Evolutionary conservation across 2,329 filamentous ascomycete species (phyloP), one percentile per base, ranked within the genome.

Genomic region (Emmonsiellopsis sp.): DNA sequence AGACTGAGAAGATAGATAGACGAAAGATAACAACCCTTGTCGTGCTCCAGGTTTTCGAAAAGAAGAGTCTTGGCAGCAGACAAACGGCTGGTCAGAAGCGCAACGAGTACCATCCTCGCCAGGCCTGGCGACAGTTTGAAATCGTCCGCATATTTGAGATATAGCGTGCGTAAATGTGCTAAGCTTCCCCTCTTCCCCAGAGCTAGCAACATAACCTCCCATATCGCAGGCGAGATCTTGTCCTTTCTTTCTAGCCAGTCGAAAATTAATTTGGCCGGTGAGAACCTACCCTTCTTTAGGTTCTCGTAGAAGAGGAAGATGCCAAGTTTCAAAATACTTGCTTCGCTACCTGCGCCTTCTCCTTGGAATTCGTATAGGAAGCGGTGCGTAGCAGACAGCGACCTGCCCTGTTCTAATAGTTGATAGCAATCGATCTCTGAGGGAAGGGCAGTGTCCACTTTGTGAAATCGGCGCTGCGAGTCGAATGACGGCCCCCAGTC

Each of bases 251-350:
- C 65, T 50, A 73, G 54, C 16, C 66, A 65, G 16, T 65, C 53
- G 49, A 72, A 73, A 2, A 73, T 44, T 47, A 59, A 65, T 32
- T 67, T 59, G n/a, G 71, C 71, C 9, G 71, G 61, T 49, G 67
- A 70, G 1, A 70, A 61, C 44, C 73, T 73, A 5, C 64, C 64
- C 40, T 65, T 62, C 42, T 61, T 61, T 57, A 71, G 68, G 51
- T 72, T 73, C 11, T 60, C 57, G 34, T 63, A 66, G 53, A 73
- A 71, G 5, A 68, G 50, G 13, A 62, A 53, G 35, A 64, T 54
- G 16, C 62, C 65, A 38, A 71, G 61, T 15, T 68, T 61, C 52
- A 63, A 62, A 35, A 38, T 35, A n/a, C 37, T 26, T 60, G 61
- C 44, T 63, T 61, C 15, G 53, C 59, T 5, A 64, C 63, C 32